Percentiles rank a stretch among this genome's conserved stretches.
These are phyloP conservation scores for Phellinidium pouzarii DNA, from an alignment of 1,284 basidiomycete species.

Conservation along the genomic window DNA sequence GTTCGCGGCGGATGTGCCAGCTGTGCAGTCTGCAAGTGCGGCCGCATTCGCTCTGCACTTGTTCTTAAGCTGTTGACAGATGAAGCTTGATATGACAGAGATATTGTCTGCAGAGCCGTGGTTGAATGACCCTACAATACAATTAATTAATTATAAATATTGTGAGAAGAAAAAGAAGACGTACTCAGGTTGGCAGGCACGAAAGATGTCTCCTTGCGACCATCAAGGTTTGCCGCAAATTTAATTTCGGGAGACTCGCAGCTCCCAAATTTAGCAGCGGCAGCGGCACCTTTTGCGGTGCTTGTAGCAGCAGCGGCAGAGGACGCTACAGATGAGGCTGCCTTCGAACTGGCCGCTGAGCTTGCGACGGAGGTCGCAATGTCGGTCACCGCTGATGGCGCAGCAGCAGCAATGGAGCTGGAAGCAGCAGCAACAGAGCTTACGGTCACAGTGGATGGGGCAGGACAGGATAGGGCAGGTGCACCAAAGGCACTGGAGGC, in stretches of 20 bases:
- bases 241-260: slow-evolving; percentile 46
- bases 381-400: no score
- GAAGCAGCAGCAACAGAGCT: not conserved
- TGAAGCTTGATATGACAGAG: slow-evolving; percentile 42
- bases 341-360: not conserved
- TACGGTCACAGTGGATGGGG: not conserved
- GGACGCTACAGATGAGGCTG: not conserved
- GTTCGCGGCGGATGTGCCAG: not conserved
- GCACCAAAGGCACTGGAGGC: not conserved
- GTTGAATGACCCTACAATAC: slow-evolving; percentile 35
- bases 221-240: slow-evolving; percentile 46
- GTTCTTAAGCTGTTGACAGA: slow-evolving; percentile 4
- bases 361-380: not conserved
- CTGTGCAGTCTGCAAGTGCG: not conserved
- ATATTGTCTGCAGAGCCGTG: slow-evolving; percentile 50
- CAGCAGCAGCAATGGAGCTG: not conserved
- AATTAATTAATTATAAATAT: not conserved
- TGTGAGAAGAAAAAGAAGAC: slow-evolving; percentile 1
- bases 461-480: slow-evolving; percentile 1
- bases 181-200: slow-evolving; percentile 40
- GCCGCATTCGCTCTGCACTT: slow-evolving; percentile 1
- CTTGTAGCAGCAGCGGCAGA: slow-evolving; percentile 20
- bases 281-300: slow-evolving; percentile 25
- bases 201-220: slow-evolving; percentile 48
- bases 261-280: slow-evolving; percentile 34